These are phyloP conservation scores for Daedalea quercina DNA, from an alignment of 768 basidiomycete species.

Conservation along the genomic window DNA sequence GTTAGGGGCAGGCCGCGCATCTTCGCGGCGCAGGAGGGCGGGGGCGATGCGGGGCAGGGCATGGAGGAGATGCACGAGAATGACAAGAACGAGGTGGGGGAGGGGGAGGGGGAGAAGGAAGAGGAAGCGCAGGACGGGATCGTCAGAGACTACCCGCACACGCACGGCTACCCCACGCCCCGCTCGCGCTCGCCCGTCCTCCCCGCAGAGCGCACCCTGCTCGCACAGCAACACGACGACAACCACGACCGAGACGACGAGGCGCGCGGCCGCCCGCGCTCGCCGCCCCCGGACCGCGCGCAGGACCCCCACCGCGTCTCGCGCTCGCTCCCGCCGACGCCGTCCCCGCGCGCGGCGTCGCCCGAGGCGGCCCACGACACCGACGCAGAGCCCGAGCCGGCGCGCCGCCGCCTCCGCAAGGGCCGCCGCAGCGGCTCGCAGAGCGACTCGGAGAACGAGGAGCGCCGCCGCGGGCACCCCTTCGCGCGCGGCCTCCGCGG, in stretches of 20 bases:
- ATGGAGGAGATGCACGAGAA: neutral
- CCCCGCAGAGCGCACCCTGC: neutral
- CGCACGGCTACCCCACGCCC: slow-evolving; percentile 15
- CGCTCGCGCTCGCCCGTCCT: slow-evolving; percentile 13
- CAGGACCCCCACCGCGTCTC: neutral
- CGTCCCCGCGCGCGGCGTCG: neutral
- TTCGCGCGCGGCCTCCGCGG: neutral
- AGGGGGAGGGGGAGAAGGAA: neutral
- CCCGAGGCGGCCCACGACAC: neutral
- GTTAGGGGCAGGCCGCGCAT: slow-evolving; percentile 51
- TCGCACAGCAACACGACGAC: no score
- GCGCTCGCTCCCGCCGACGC: neutral
- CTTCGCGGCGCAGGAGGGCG: slow-evolving; percentile 45
- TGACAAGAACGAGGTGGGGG: neutral
- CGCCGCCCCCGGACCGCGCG: neutral
- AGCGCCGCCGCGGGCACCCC: neutral
- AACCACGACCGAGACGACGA: neutral
- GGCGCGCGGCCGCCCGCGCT: neutral
- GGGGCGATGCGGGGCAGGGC: slow-evolving; percentile 5
- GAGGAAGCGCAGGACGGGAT: neutral
- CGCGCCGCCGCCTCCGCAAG: neutral
- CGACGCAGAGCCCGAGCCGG: neutral
- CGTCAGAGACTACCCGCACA: neutral
- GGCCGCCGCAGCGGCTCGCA: neutral
- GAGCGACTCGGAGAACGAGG: neutral